A percentile compares a stretch with the other conserved stretches of the same genome.
Evolutionary conservation across 2,329 filamentous ascomycete species (phyloP).

Genomic region (Fusarium subglutinans): DNA sequence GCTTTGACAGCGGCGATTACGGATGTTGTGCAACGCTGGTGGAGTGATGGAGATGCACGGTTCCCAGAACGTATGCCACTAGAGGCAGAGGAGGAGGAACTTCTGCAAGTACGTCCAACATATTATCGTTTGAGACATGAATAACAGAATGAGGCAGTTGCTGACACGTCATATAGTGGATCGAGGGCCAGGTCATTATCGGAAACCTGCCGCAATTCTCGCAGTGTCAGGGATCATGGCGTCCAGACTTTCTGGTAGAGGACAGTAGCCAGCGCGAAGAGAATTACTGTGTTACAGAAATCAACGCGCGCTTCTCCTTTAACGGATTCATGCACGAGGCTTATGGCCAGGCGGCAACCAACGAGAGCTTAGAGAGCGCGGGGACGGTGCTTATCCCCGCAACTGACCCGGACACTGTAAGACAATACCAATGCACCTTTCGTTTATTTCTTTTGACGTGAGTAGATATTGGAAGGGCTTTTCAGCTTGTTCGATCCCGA

Average conservation of each 20-base stretch:
- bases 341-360: slow-evolving; percentile 45
- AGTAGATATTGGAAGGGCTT: slow-evolving; percentile 37
- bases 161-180: slow-evolving; percentile 36
- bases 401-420: slow-evolving; percentile 39
- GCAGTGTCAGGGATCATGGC: slow-evolving; percentile 46
- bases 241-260: slow-evolving; percentile 53
- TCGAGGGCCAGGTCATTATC: slow-evolving; percentile 40
- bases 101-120: slow-evolving; percentile 39
- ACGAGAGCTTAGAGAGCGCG: slow-evolving; percentile 6
- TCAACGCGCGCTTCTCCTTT: slow-evolving; percentile 54
- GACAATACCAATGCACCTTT: neutral
- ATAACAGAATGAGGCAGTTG: too few species aligned
- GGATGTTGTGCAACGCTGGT: slow-evolving; percentile 53
- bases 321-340: slow-evolving; percentile 48
- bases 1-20: slow-evolving; percentile 46
- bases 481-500: slow-evolving; percentile 44
- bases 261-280: slow-evolving; percentile 31
- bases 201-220: slow-evolving; percentile 39
- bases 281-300: slow-evolving; percentile 50
- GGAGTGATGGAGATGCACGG: slow-evolving; percentile 44
- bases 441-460: neutral
- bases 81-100: slow-evolving; percentile 42
- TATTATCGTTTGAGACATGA: neutral
- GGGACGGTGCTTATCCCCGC: slow-evolving; percentile 34
- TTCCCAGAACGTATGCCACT: slow-evolving; percentile 49